A percentile compares a stretch with the other conserved stretches of the same genome.
Conservation (phyloP, 306 rosid genomes). For the Styphnolobium japonicum region DNA sequence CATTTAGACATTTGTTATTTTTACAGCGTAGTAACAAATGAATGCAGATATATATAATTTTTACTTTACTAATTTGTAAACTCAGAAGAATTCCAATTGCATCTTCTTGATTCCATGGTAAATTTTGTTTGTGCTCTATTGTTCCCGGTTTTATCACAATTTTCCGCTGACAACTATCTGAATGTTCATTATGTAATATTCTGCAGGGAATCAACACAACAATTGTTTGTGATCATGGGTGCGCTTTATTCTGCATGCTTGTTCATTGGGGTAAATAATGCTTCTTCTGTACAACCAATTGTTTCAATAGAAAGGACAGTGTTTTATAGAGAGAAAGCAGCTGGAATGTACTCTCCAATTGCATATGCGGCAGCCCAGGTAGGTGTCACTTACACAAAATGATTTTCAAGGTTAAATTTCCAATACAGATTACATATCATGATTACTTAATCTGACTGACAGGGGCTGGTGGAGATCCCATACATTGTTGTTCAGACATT, state of each 20-base stretch:
- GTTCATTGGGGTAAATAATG: conserved; percentile 77
- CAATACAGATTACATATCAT: neutral
- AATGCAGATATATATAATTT: too few species aligned
- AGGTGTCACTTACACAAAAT: conserved; percentile 2
- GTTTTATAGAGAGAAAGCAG: conserved; percentile 84
- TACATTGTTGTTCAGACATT: conserved; percentile 66
- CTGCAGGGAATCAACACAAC: conserved; percentile 56
- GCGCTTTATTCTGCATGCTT: conserved; percentile 69
- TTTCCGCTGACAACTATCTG: too few species aligned
- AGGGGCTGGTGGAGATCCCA: conserved; percentile 91
- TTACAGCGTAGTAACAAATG: too few species aligned
- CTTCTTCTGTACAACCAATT: conserved; percentile 85
- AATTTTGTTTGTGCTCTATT: too few species aligned
- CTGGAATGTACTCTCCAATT: conserved; percentile 91
- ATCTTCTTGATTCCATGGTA: too few species aligned
- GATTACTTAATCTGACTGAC: conserved; percentile 14
- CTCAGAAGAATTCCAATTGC: too few species aligned
- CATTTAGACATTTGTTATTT: too few species aligned
- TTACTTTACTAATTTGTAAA: too few species aligned
- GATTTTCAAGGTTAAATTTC: neutral
- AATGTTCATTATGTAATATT: neutral
- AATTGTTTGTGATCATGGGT: conserved; percentile 70
- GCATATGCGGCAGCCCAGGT: conserved; percentile 78
- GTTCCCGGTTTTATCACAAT: too few species aligned
- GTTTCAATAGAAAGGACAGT: conserved; percentile 92